Evolutionary conservation across 768 basidiomycete genomes (phyloP).

Genomic region (Auricularia cornea): DNA sequence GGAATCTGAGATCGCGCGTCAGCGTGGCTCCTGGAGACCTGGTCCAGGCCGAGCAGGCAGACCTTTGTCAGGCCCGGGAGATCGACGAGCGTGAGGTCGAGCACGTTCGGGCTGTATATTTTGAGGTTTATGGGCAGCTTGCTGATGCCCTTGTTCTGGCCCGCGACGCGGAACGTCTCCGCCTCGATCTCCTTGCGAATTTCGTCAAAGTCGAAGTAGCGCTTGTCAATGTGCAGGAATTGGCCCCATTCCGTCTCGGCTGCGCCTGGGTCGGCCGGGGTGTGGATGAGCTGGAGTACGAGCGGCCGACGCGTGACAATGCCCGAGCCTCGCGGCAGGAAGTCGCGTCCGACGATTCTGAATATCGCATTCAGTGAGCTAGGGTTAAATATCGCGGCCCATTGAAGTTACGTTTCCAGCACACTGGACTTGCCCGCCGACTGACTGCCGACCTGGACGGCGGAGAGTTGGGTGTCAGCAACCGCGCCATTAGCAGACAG

Average conservation of each 20-base stretch:
- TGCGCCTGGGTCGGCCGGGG: slow-evolving; percentile 42
- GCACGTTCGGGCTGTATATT: slow-evolving; percentile 91
- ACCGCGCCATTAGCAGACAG: no score
- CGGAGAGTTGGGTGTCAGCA: no score
- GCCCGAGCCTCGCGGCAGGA: slow-evolving; percentile 80
- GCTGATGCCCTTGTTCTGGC: slow-evolving; percentile 98
- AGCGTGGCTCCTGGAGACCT: no score
- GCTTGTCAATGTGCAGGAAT: slow-evolving; percentile 92
- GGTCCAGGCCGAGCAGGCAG: no score
- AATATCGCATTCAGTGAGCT: slow-evolving; percentile 1
- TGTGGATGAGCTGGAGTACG: slow-evolving; percentile 92
- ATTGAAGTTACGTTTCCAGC: slow-evolving; percentile 76
- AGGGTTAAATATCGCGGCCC: background rate
- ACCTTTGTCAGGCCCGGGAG: slow-evolving; percentile 95
- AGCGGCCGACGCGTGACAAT: slow-evolving; percentile 96
- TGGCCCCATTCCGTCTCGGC: slow-evolving; percentile 83
- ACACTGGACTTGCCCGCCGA: slow-evolving; percentile 95
- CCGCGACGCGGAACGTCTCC: slow-evolving; percentile 94
- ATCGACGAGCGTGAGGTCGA: slow-evolving; percentile 94
- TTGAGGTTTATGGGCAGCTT: slow-evolving; percentile 91
- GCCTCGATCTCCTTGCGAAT: slow-evolving; percentile 95
- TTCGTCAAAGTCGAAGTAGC: slow-evolving; percentile 93
- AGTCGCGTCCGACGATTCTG: slow-evolving; percentile 92
- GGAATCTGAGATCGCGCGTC: no score
- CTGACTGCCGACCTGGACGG: slow-evolving; percentile 89